Evolutionary conservation across 1,139 yeast genomes (phyloP).

Genomic region (Entelexis sorbosivorans): DNA sequence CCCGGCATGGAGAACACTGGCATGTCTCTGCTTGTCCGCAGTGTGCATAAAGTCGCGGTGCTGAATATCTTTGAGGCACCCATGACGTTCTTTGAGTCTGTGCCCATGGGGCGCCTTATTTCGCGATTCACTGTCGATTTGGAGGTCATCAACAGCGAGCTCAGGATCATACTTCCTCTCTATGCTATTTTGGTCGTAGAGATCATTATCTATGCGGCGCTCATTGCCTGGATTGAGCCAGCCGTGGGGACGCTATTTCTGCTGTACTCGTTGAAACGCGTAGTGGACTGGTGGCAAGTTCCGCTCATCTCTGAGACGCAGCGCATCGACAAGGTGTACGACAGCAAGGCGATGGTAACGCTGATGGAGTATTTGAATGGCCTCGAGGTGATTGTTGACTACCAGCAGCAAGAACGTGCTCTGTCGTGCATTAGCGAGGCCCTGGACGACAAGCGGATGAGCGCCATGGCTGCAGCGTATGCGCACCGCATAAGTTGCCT

Average conservation of each 20-base stretch:
- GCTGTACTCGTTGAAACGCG: not conserved
- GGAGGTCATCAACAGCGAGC: constrained; percentile 36
- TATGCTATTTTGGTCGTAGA: not conserved
- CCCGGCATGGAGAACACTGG: constrained; percentile 3
- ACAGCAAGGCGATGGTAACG: constrained; percentile 25
- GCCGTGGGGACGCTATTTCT: not conserved
- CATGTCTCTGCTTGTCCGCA: constrained; percentile 2
- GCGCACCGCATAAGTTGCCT: not conserved
- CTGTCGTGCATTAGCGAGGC: not conserved
- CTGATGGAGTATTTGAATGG: constrained; percentile 71
- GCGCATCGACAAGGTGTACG: not conserved
- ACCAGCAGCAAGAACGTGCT: constrained; percentile 61
- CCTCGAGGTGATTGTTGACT: constrained; percentile 64
- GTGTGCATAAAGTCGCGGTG: constrained; percentile 40
- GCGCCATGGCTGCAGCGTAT: not conserved
- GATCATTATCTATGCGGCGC: not conserved
- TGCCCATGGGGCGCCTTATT: constrained; percentile 59
- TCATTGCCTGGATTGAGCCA: not conserved
- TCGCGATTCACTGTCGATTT: constrained; percentile 74
- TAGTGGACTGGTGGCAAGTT: not conserved
- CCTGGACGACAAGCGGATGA: constrained; percentile 1
- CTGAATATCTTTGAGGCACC: constrained; percentile 58
- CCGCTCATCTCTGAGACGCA: not conserved
- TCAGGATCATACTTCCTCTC: not conserved
- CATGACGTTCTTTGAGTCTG: constrained; percentile 53